These are phyloP conservation scores for Pseudocercospora fijiensis DNA, from an alignment of 2,329 filamentous ascomycete genomes.

Conservation along the genomic window DNA sequence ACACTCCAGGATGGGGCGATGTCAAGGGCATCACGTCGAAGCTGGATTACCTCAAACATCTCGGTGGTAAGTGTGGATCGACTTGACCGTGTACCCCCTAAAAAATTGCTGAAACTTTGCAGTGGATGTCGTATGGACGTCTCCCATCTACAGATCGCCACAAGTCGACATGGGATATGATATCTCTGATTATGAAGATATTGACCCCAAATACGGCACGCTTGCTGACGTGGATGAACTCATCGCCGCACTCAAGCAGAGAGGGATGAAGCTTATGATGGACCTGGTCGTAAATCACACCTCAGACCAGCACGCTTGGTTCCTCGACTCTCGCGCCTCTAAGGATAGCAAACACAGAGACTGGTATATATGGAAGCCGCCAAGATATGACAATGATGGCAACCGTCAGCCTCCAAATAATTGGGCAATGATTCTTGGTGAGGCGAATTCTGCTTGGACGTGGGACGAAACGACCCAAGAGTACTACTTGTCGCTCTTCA, in stretches of 20 bases:
- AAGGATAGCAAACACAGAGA: conserved; percentile 56
- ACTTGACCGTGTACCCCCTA: neutral
- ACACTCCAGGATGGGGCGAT: conserved; percentile 58
- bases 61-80: conserved; percentile 45
- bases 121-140: conserved; percentile 66
- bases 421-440: conserved; percentile 43
- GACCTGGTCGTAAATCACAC: conserved; percentile 42
- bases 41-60: conserved; percentile 61
- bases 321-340: conserved; percentile 54
- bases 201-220: conserved; percentile 50
- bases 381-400: conserved; percentile 55
- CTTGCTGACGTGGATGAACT: conserved; percentile 49
- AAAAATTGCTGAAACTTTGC: neutral
- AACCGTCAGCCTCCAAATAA: conserved; percentile 60
- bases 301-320: conserved; percentile 56
- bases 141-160: conserved; percentile 53
- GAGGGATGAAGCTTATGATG: conserved; percentile 52
- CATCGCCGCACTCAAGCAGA: conserved; percentile 45
- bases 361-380: conserved; percentile 66
- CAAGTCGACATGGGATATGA: conserved; percentile 46
- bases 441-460: conserved; percentile 44
- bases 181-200: conserved; percentile 48
- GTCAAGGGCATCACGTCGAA: conserved; percentile 64
- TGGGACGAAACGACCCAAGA: conserved; percentile 50
- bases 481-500: conserved; percentile 51